Evolutionary conservation across 345 rosid genomes (phyloP), one percentile per base, ranked within the genome.

Genomic region (Nasturtium officinale): DNA sequence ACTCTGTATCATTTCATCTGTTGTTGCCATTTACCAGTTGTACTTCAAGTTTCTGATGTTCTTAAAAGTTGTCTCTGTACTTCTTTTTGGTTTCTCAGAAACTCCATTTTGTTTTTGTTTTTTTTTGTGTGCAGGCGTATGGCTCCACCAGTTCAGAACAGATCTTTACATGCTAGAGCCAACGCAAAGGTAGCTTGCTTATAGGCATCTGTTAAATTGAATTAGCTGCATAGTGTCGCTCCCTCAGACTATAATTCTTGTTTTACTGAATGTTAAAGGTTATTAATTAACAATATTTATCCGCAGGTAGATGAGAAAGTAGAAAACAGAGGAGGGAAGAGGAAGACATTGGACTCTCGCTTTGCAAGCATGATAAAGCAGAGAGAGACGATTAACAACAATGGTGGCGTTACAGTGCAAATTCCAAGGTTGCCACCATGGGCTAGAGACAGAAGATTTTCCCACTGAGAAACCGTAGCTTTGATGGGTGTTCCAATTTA

Each of bases 341-440:
- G 75, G 56, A 54, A 85, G 66, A 90, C 98, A 17, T 84, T 92
- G 59, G 96, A 92, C 71, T 86, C 95, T 1, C 78, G 84, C 38
- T 90, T 88, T 85, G 95, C 95, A 35, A 85, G 78, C 73, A 85
- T 90, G 90, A 90, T 83, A 79, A 86, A 90, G 80, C 84, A 87
- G 83, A 82, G 96, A 67, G 77, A 67, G 67, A 81, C 16, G 10
- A 35, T 58, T 66, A 47, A 15, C 61, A 69, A 69, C 55, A 62
- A 83, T 43, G 74, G 74, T 47, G 74, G 75, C 13, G 65, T 69
- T 47, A 42, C 68, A 55, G 62, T 82, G 37, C 85, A 71, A 12
- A 78, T 51, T 66, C 56, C 50, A 37, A 65, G 57, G 79, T 77
- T 71, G 40, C 77, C 77, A 64, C 96, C 94, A 7, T 87, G 96